Evolutionary conservation across 2,329 filamentous ascomycete genomes (phyloP).

Genomic region (Nectriaceae sp.): DNA sequence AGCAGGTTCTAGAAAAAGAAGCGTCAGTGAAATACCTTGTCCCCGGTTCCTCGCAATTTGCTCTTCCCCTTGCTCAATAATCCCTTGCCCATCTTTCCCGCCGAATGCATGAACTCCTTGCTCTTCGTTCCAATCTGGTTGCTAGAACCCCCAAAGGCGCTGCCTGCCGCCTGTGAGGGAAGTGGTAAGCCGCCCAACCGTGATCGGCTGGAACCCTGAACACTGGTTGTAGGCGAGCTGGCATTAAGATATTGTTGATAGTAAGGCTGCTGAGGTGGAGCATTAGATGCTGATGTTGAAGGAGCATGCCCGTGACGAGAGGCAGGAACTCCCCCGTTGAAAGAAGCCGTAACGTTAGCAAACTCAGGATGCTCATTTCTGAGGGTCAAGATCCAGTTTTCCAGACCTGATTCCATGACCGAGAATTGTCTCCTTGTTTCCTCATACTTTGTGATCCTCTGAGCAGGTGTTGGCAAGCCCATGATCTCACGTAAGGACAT

Average conservation of each 20-base stretch:
- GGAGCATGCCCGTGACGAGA: conserved; percentile 18
- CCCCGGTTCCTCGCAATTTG: conserved; percentile 72
- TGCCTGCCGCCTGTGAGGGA: conserved; percentile 42
- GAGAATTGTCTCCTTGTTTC: conserved; percentile 72
- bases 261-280: conserved; percentile 48
- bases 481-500: conserved; percentile 77
- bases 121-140: conserved; percentile 77
- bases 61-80: conserved; percentile 88
- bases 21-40: conserved; percentile 83
- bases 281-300: conserved; percentile 23
- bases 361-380: conserved; percentile 51
- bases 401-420: conserved; percentile 73
- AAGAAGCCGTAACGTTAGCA: conserved; percentile 37
- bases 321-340: conserved; percentile 17
- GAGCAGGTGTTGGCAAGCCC: conserved; percentile 61
- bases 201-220: conserved; percentile 36
- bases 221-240: conserved; percentile 29
- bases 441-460: conserved; percentile 75
- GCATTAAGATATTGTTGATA: conserved; percentile 59
- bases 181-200: conserved; percentile 37
- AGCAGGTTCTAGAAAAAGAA: conserved; percentile 36
- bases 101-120: conserved; percentile 85
- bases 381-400: conserved; percentile 54
- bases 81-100: conserved; percentile 87
- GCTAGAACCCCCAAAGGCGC: conserved; percentile 54